Conservation (phyloP, 345 rosid genomes). For the Eutrema yunnanense region DNA sequence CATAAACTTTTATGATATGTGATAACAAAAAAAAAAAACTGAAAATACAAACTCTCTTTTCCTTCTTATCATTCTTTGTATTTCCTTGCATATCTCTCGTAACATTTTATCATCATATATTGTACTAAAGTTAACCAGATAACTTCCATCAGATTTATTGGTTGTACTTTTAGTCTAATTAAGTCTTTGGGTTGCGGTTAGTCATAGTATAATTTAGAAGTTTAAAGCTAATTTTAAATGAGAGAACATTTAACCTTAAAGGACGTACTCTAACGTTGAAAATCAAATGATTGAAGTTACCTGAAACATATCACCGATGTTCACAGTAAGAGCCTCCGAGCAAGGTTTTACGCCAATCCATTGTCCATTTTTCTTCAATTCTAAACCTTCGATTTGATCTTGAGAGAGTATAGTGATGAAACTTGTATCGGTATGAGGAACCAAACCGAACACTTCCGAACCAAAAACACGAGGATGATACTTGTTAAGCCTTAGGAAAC, state of each 20-base stretch:
- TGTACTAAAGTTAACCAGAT: no score
- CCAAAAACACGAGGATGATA: conserved; percentile 62
- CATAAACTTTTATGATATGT: neutral
- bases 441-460: conserved; percentile 47
- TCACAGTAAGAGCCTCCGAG: conserved; percentile 50
- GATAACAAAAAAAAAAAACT: neutral
- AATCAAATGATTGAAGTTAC: conserved; percentile 26
- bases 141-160: no score
- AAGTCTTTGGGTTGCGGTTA: neutral
- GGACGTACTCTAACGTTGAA: neutral
- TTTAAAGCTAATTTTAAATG: neutral
- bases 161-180: neutral
- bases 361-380: conserved; percentile 46
- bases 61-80: neutral
- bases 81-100: neutral
- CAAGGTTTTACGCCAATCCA: conserved; percentile 64
- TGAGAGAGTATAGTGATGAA: conserved; percentile 58
- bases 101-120: neutral
- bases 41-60: neutral
- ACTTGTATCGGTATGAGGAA: conserved; percentile 74
- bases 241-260: neutral
- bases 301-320: conserved; percentile 79
- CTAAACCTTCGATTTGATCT: conserved; percentile 65
- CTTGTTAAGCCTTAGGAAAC: conserved; percentile 62
- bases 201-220: neutral